These are phyloP conservation scores for Brassica balearica DNA, from an alignment of 441 rosid species.

Conservation along the genomic window DNA sequence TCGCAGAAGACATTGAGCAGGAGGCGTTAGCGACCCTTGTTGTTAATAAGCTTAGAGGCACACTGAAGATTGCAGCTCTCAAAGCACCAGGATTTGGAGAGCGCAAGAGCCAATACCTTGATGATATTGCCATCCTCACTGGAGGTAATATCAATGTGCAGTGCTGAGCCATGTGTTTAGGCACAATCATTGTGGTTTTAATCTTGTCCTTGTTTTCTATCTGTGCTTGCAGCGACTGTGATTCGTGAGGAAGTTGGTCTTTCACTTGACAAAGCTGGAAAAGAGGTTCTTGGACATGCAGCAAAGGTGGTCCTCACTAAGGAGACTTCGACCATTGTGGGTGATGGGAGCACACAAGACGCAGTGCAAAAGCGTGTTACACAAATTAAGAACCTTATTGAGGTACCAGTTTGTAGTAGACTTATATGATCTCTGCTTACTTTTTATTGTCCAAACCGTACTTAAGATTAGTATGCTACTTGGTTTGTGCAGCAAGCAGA, in stretches of 20 bases:
- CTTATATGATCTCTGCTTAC: neutral
- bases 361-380: constrained; percentile 86
- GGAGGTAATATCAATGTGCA: constrained; percentile 59
- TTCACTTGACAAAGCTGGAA: constrained; percentile 82
- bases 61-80: constrained; percentile 96
- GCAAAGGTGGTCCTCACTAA: constrained; percentile 90
- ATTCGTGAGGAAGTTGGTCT: constrained; percentile 92
- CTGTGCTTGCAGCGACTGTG: constrained; percentile 68
- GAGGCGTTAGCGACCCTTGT: constrained; percentile 98
- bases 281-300: constrained; percentile 82
- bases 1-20: constrained; percentile 98
- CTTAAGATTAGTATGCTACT: neutral
- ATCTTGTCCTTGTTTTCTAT: neutral
- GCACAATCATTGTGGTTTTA: neutral
- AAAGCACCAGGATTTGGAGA: constrained; percentile 99
- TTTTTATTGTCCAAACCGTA: neutral
- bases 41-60: constrained; percentile 94
- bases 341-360: constrained; percentile 93
- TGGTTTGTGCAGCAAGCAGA: constrained; percentile 67
- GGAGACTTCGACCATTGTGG: constrained; percentile 83
- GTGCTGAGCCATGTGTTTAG: neutral
- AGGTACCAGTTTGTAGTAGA: constrained; percentile 48
- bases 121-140: constrained; percentile 91
- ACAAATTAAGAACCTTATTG: constrained; percentile 85
- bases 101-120: constrained; percentile 96